Evolutionary conservation across 495 filamentous ascomycete genomes (phyloP), one percentile per base, ranked within the genome.

Genomic region (Corynascus novoguineensis): DNA sequence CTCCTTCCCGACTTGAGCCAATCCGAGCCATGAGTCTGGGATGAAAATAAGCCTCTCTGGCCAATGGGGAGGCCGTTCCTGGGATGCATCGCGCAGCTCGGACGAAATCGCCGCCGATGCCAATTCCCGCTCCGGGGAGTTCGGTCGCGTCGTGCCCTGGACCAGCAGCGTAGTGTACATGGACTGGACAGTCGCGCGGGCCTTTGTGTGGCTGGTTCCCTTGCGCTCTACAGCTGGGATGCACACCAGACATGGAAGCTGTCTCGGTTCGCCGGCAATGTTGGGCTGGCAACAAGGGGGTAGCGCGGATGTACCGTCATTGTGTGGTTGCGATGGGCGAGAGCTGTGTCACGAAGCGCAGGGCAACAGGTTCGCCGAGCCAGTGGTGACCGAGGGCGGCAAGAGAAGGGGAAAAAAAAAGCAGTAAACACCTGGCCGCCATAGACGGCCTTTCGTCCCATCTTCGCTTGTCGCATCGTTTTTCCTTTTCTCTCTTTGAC

Each of bases 301-400:
- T 4, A 8, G 47, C n/a, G 8, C 5, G 15, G 11, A 14, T 8
- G 21, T n/a, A 9, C 17, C 25, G 19, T 14, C 14, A 38, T 47
- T 49, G 53, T 29, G 35, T 56, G 44, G 53, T 31, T 22, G 41
- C 31, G 3, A 5, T 47, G 41, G 31, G 15, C 17, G 40, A n/a
- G n/a, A 27, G 31, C 31, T 8, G 57, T 54, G 27, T 53, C 57
- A 49, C 54, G 53, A 53, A 53, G 56, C 49, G 56, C 56, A 58
- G 25, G 21, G 37, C 28, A 22, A 31, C 15, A 10, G 4, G 9
- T 15, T n/a, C 1, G 11, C 27, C 6, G n/a, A 31, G 27, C 45
- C 28, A 41, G 44, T 12, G 3, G 41, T 27, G 1, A 15, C 10
- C 11, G 38, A 44, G 38, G 51, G 55, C 49, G 55, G 47, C 47